These are phyloP conservation scores for Pyrenochaeta sp. DNA, from an alignment of 2,329 filamentous ascomycete genomes.

Conservation along the genomic window DNA sequence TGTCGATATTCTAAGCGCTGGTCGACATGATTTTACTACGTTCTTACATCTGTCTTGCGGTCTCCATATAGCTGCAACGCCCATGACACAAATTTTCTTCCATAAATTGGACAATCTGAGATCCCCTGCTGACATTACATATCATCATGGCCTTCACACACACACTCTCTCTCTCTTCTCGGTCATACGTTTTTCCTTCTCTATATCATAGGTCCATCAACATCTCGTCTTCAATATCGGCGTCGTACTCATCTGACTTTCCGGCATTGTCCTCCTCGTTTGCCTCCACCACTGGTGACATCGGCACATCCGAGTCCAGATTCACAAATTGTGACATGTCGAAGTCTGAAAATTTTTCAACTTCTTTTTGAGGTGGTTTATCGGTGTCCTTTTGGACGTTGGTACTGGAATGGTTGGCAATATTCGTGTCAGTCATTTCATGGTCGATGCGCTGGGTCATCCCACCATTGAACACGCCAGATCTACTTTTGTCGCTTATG, in stretches of 20 bases:
- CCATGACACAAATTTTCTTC: no score
- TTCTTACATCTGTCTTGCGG: no score
- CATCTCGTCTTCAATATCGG: constrained; percentile 36
- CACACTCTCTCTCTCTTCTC: background rate
- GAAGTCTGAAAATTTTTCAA: background rate
- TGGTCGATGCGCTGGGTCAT: no score
- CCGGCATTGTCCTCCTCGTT: constrained; percentile 1
- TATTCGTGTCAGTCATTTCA: background rate
- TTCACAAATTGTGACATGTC: constrained; percentile 6
- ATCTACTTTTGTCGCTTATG: background rate
- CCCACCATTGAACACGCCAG: background rate
- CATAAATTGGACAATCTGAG: no score
- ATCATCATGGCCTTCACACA: background rate
- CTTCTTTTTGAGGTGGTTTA: background rate
- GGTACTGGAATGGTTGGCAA: background rate
- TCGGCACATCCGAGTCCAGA: background rate
- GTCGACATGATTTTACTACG: no score
- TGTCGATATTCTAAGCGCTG: no score
- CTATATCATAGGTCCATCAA: constrained; percentile 23
- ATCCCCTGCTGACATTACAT: no score
- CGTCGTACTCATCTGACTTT: constrained; percentile 4
- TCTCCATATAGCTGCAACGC: no score
- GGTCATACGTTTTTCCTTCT: background rate
- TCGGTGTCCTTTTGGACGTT: background rate
- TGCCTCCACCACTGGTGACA: background rate